Evolutionary conservation across 768 basidiomycete species (phyloP).

Genomic region (Mrakia frigida): DNA sequence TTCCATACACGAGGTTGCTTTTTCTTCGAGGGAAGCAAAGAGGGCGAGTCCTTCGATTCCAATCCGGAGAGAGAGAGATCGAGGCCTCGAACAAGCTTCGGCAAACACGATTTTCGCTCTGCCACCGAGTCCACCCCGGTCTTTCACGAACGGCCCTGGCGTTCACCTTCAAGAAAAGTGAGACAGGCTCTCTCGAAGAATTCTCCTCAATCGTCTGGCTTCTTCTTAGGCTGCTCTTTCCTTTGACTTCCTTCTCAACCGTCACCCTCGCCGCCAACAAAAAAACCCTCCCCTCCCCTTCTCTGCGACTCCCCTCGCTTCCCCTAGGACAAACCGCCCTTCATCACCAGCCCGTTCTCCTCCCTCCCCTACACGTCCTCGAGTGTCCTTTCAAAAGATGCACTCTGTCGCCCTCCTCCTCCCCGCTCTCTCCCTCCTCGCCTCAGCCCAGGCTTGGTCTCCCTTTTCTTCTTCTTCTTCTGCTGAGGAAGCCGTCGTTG

Average conservation of each 20-base stretch:
- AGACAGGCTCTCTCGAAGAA: background rate
- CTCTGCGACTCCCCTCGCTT: background rate
- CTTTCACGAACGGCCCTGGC: too few species aligned
- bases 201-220: background rate
- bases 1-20: too few species aligned
- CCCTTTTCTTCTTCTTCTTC: background rate
- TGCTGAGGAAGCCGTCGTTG: too few species aligned
- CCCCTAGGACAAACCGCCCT: background rate
- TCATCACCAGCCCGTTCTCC: background rate
- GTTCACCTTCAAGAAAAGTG: background rate
- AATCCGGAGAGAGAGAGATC: too few species aligned
- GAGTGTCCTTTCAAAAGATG: background rate
- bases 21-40: too few species aligned
- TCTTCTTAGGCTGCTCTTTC: background rate
- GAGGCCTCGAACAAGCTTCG: too few species aligned
- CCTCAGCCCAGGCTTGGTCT: background rate
- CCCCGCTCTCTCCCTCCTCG: conserved; percentile 6
- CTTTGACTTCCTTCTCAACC: background rate
- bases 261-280: background rate
- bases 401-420: background rate
- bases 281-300: too few species aligned
- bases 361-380: background rate
- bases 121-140: too few species aligned
- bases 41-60: too few species aligned
- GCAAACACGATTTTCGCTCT: too few species aligned